Evolutionary conservation across 2,329 filamentous ascomycete species (phyloP).

Genomic region (Zasmidium angulare): DNA sequence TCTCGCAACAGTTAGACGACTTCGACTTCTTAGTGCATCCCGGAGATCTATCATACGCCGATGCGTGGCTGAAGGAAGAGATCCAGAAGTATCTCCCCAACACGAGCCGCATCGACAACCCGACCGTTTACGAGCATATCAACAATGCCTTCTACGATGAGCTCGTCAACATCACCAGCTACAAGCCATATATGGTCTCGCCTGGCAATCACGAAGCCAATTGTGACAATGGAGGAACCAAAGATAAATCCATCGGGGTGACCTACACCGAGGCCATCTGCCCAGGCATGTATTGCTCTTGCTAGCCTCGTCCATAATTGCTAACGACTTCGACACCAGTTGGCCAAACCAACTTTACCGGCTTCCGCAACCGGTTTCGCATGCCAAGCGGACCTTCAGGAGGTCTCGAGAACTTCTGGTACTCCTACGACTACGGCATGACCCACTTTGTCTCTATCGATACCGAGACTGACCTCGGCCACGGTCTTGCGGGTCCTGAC

Average conservation of each 20-base stretch:
- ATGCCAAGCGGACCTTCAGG: conserved; percentile 51
- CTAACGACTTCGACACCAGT: conserved; percentile 23
- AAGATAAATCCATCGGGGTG: conserved; percentile 39
- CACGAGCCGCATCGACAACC: conserved; percentile 43
- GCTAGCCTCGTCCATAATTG: conserved; percentile 27
- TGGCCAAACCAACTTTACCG: conserved; percentile 53
- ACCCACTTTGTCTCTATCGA: conserved; percentile 52
- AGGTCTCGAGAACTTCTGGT: conserved; percentile 54
- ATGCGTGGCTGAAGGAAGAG: conserved; percentile 55
- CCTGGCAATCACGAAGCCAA: conserved; percentile 54
- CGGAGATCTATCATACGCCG: conserved; percentile 60
- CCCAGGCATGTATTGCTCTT: conserved; percentile 27
- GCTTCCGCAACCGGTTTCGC: conserved; percentile 52
- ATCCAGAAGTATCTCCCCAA: conserved; percentile 37
- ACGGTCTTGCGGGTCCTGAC: conserved; percentile 48
- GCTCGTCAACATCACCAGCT: conserved; percentile 45
- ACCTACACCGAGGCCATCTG: conserved; percentile 51
- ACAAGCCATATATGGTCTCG: conserved; percentile 52
- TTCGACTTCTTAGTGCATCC: conserved; percentile 34
- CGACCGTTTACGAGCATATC: conserved; percentile 56
- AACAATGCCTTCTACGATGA: conserved; percentile 59
- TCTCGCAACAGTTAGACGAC: conserved; percentile 6
- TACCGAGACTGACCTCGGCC: conserved; percentile 52
- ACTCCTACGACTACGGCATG: conserved; percentile 55
- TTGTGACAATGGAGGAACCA: conserved; percentile 45